Evolutionary conservation across 306 rosid genomes (phyloP).

Genomic region (Casuarina equisetifolia): DNA sequence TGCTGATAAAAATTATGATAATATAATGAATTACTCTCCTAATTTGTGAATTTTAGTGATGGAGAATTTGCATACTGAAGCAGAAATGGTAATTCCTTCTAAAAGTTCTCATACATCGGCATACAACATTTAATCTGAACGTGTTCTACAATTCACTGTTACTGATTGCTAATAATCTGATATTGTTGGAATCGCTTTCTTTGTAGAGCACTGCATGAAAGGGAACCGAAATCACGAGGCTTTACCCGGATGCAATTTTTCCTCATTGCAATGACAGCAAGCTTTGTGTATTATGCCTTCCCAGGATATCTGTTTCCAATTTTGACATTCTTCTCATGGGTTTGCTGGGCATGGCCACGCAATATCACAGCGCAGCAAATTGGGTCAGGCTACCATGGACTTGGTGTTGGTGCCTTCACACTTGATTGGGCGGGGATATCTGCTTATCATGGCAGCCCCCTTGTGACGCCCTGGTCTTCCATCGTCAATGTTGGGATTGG

Average conservation of each 20-base stretch:
- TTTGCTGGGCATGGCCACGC: conserved; percentile 94
- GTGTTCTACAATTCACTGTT: conserved; percentile 9
- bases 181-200: conserved; percentile 16
- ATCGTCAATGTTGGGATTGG: conserved; percentile 90
- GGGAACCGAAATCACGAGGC: conserved; percentile 58
- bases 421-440: conserved; percentile 99
- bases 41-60: conserved; percentile 26
- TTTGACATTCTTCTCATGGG: conserved; percentile 95
- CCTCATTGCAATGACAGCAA: conserved; percentile 65
- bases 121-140: conserved; percentile 17
- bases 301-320: conserved; percentile 84
- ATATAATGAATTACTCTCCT: conserved; percentile 16
- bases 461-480: conserved; percentile 87
- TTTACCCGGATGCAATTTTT: conserved; percentile 79
- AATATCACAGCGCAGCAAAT: conserved; percentile 92
- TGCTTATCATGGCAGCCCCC: conserved; percentile 97
- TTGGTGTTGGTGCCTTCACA: conserved; percentile 88
- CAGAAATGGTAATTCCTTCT: conserved; percentile 24
- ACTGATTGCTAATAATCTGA: conserved; percentile 1
- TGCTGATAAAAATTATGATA: conserved; percentile 23
- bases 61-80: conserved; percentile 34
- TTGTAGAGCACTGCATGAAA: conserved; percentile 93
- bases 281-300: conserved; percentile 80
- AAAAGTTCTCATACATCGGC: conserved; percentile 30
- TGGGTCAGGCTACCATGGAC: conserved; percentile 87